phyloP scores from a whole-genome alignment of 108 stramenopile species.

The Conticribra guillardii region DNA sequence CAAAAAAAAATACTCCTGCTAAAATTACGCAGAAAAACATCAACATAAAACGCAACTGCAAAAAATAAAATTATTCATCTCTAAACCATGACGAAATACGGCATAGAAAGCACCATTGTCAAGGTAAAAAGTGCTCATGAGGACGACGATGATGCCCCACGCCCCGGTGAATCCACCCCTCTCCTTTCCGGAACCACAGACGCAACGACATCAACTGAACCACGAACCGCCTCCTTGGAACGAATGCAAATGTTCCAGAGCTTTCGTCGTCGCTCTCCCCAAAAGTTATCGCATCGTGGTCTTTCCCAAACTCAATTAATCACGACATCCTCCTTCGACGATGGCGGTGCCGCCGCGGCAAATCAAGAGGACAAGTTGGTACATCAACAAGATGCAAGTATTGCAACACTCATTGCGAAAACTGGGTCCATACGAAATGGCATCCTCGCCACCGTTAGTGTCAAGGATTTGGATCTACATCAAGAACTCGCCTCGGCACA shows the following conservation, averaged over 20 bases:
- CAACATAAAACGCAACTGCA: too few relatives aligned
- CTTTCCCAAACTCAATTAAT: not conserved
- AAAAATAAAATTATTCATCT: too few relatives aligned
- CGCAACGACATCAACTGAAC: conserved; percentile 4
- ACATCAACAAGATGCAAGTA: too few relatives aligned
- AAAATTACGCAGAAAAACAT: too few relatives aligned
- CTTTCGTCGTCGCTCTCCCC: conserved; percentile 20
- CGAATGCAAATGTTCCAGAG: conserved; percentile 13
- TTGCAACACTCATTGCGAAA: too few relatives aligned
- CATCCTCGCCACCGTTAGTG: too few relatives aligned
- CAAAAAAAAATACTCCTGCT: too few relatives aligned
- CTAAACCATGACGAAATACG: not conserved
- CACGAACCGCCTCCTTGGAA: not conserved
- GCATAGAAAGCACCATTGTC: not conserved
- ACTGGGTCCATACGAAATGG: too few relatives aligned
- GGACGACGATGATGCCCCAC: not conserved
- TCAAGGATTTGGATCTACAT: too few relatives aligned
- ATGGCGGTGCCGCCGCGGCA: not conserved
- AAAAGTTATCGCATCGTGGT: not conserved
- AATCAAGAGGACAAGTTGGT: not conserved
- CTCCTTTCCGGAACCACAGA: conserved; percentile 17
- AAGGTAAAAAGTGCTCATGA: not conserved
- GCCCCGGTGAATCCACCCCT: conserved; percentile 27
- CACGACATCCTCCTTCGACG: not conserved
- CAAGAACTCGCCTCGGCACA: conserved; percentile 6